phyloP scores from a whole-genome alignment of 345 rosid species.

The Salix purpurea region DNA sequence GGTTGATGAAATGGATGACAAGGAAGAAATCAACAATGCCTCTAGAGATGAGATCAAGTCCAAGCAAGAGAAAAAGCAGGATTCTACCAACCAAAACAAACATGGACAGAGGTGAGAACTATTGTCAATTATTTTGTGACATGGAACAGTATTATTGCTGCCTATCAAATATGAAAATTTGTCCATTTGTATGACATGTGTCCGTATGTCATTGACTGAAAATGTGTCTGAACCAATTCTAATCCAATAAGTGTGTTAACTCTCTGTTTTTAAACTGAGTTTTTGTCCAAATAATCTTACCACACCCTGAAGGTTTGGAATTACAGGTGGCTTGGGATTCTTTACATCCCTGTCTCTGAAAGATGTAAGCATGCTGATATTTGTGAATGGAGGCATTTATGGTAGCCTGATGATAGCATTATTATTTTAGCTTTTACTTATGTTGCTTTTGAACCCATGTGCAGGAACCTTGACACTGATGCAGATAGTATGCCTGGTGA shows the following conservation, averaged over 20 bases:
- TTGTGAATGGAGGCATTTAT: neutral
- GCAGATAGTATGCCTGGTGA: conserved; percentile 28
- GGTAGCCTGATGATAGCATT: neutral
- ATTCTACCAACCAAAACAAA: conserved; percentile 20
- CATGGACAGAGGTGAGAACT: conserved; percentile 38
- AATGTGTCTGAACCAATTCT: neutral
- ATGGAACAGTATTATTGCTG: neutral
- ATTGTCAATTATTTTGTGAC: neutral
- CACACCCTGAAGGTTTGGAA: neutral
- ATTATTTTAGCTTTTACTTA: neutral
- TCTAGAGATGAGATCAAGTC: conserved; percentile 25
- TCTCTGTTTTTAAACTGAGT: neutral
- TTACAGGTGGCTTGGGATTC: neutral
- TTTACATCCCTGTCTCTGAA: neutral
- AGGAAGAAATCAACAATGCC: conserved; percentile 12
- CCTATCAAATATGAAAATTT: neutral
- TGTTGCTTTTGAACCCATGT: conserved; percentile 11
- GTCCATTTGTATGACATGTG: neutral
- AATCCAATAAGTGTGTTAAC: neutral
- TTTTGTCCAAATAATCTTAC: neutral
- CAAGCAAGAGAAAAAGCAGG: conserved; percentile 36
- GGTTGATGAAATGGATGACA: conserved; percentile 21
- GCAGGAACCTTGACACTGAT: conserved; percentile 33
- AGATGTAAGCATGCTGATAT: neutral
- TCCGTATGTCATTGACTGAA: neutral